phyloP scores from a whole-genome alignment of 2,329 filamentous ascomycete genomes.

The Aspergillus brunneoviolaceus region DNA sequence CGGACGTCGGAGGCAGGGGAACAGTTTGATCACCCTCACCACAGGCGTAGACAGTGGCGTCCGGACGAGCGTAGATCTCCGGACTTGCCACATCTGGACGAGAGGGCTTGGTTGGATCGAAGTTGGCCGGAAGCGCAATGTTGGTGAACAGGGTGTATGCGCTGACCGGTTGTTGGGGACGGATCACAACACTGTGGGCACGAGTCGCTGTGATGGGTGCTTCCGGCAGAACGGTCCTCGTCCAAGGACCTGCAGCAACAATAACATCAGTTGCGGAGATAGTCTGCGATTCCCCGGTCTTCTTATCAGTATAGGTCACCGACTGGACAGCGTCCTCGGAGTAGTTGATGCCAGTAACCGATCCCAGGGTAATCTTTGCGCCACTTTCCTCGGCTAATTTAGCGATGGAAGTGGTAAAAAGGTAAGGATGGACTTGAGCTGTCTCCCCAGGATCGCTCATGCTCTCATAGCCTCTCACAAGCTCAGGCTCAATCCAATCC shows the following conservation, averaged over 20 bases:
- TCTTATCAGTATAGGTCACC: slow-evolving; percentile 62
- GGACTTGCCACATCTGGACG: slow-evolving; percentile 68
- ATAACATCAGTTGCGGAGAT: slow-evolving; percentile 61
- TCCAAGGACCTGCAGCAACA: slow-evolving; percentile 64
- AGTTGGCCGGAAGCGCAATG: slow-evolving; percentile 69
- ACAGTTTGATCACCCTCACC: slow-evolving; percentile 78
- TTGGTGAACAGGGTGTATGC: slow-evolving; percentile 69
- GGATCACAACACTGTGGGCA: slow-evolving; percentile 63
- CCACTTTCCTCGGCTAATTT: slow-evolving; percentile 70
- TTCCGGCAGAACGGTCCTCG: slow-evolving; percentile 50
- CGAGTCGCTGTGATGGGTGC: slow-evolving; percentile 61
- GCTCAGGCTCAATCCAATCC: slow-evolving; percentile 75
- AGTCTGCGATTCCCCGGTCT: slow-evolving; percentile 48
- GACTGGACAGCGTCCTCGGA: slow-evolving; percentile 54
- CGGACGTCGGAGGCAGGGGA: slow-evolving; percentile 72
- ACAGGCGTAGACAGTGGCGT: slow-evolving; percentile 89
- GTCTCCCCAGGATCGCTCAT: slow-evolving; percentile 83
- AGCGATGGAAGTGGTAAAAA: slow-evolving; percentile 85
- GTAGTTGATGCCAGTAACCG: slow-evolving; percentile 67
- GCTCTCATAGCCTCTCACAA: slow-evolving; percentile 69
- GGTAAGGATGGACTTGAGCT: slow-evolving; percentile 88
- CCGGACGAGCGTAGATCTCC: slow-evolving; percentile 89
- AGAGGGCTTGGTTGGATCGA: slow-evolving; percentile 51
- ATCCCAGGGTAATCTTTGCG: slow-evolving; percentile 65
- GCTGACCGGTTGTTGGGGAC: slow-evolving; percentile 53